phyloP scores from a whole-genome alignment of 441 rosid genomes.

The Gossypium lobatum region DNA sequence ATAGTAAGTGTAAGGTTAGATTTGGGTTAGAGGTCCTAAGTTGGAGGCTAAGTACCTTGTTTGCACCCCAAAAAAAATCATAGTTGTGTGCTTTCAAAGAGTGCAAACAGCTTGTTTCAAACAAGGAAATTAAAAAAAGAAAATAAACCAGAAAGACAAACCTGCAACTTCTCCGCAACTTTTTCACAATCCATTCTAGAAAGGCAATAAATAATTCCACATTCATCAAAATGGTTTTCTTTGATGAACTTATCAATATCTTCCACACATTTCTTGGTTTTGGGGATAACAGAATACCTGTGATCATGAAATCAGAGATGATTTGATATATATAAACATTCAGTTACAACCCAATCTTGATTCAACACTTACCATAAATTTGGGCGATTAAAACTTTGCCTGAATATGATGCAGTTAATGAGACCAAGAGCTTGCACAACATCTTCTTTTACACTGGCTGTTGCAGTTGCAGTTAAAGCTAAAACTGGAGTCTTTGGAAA shows the following conservation, averaged over 20 bases:
- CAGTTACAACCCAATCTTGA: slow-evolving; percentile 12
- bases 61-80: background rate
- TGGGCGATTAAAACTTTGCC: slow-evolving; percentile 94
- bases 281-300: slow-evolving; percentile 85
- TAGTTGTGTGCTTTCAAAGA: background rate
- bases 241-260: slow-evolving; percentile 83
- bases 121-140: background rate
- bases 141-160: slow-evolving; percentile 26
- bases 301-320: slow-evolving; percentile 24
- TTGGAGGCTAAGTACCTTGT: background rate
- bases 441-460: slow-evolving; percentile 97
- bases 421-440: slow-evolving; percentile 99
- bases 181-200: slow-evolving; percentile 97
- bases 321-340: slow-evolving; percentile 17
- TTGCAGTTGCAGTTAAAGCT: slow-evolving; percentile 97
- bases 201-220: slow-evolving; percentile 95
- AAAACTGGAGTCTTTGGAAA: slow-evolving; percentile 82
- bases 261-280: slow-evolving; percentile 82
- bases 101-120: background rate
- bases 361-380: slow-evolving; percentile 57
- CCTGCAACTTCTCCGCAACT: slow-evolving; percentile 85
- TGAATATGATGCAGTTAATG: slow-evolving; percentile 82
- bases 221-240: slow-evolving; percentile 84
- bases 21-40: background rate
- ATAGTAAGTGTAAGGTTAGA: background rate